A percentile compares a stretch with the other conserved stretches of the same genome.
Evolutionary conservation across 2,329 filamentous ascomycete species (phyloP).

Genomic region (Fusarium camptoceras): DNA sequence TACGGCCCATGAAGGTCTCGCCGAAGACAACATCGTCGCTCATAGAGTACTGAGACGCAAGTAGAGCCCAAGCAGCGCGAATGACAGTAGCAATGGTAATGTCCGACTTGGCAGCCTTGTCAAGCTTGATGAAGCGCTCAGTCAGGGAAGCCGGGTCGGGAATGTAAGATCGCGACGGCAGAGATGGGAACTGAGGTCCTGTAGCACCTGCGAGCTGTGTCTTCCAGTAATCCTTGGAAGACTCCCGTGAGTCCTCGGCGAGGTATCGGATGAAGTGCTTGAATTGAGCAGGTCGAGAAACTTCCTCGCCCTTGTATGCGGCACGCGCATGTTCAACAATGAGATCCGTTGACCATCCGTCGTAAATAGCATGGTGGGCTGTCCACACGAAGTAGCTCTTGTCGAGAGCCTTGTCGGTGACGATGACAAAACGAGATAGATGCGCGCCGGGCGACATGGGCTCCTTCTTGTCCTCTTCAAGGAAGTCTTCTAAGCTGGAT

Average conservation of each 20-base stretch:
- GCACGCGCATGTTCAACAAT: conserved; percentile 42
- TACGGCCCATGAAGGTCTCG: conserved; percentile 48
- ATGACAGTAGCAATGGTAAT: conserved; percentile 44
- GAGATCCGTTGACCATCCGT: conserved; percentile 48
- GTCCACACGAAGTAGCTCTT: conserved; percentile 50
- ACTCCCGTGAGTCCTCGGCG: conserved; percentile 33
- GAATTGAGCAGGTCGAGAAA: conserved; percentile 43
- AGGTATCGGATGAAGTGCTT: conserved; percentile 45
- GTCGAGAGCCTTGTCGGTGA: conserved; percentile 44
- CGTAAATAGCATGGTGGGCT: conserved; percentile 50
- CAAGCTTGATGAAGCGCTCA: conserved; percentile 34
- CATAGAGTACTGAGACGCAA: conserved; percentile 45
- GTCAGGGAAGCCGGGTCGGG: conserved; percentile 37
- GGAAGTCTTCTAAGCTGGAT: conserved; percentile 52
- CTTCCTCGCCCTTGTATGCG: conserved; percentile 32
- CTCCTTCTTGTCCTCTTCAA: conserved; percentile 54
- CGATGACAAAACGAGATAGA: conserved; percentile 57
- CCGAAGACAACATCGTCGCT: conserved; percentile 49
- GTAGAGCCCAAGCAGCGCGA: conserved; percentile 47
- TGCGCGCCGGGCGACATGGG: conserved; percentile 56
- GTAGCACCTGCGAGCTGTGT: conserved; percentile 41
- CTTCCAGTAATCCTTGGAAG: conserved; percentile 41
- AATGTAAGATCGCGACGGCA: conserved; percentile 43
- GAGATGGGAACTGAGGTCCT: conserved; percentile 42
- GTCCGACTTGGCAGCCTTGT: conserved; percentile 37